Evolutionary conservation across 305 asterid species (phyloP).

Genomic region (Euphrasia arctica): DNA sequence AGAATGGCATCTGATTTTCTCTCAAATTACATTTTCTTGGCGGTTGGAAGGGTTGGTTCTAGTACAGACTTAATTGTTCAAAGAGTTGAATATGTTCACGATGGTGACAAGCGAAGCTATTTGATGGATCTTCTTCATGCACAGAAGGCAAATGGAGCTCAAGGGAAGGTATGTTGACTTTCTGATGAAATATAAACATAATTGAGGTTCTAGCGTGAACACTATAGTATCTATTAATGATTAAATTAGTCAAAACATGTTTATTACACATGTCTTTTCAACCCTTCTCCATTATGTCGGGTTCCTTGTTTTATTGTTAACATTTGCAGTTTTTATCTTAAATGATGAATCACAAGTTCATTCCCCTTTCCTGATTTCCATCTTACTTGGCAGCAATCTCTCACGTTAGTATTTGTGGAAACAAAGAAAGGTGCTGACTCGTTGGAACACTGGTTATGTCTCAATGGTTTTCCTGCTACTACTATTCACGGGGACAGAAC

Average conservation of each 20-base stretch:
- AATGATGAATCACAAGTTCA: background rate
- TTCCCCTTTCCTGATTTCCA: slow-evolving; percentile 8
- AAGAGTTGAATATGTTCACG: slow-evolving; percentile 71
- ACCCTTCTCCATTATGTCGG: background rate
- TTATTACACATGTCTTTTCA: background rate
- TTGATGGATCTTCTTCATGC: slow-evolving; percentile 86
- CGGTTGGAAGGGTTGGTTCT: slow-evolving; percentile 88
- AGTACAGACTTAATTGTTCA: slow-evolving; percentile 81
- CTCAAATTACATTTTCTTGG: slow-evolving; percentile 69
- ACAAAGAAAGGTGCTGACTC: slow-evolving; percentile 81
- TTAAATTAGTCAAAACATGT: background rate
- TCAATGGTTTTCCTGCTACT: slow-evolving; percentile 71
- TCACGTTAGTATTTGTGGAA: slow-evolving; percentile 76
- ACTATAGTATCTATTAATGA: background rate
- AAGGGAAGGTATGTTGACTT: slow-evolving; percentile 45
- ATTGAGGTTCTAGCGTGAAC: slow-evolving; percentile 1
- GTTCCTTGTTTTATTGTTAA: slow-evolving; percentile 4
- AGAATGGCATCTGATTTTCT: slow-evolving; percentile 83
- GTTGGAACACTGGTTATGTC: slow-evolving; percentile 61
- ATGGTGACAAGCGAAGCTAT: slow-evolving; percentile 73
- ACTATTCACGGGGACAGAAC: slow-evolving; percentile 77
- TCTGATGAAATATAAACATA: slow-evolving; percentile 10
- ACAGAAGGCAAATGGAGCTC: slow-evolving; percentile 52
- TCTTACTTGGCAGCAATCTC: slow-evolving; percentile 36
- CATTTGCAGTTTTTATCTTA: background rate